These are phyloP conservation scores for Melastoma malabathricum DNA, from an alignment of 345 rosid genomes.

Conservation along the genomic window DNA sequence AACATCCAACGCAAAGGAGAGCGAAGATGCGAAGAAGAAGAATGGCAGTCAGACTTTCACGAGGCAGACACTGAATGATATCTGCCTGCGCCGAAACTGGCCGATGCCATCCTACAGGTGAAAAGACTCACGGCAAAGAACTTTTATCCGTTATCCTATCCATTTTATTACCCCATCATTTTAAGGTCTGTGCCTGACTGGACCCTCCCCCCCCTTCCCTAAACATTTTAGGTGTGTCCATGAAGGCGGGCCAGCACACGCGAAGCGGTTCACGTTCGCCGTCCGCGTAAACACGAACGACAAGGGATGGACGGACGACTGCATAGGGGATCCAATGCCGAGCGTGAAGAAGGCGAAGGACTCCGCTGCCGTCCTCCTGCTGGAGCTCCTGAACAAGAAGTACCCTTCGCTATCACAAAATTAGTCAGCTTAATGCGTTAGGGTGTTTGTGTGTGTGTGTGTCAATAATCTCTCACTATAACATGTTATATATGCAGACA, in stretches of 20 bases:
- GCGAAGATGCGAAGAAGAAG: constrained; percentile 50
- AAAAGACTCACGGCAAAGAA: constrained; percentile 6
- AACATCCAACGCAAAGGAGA: constrained; percentile 40
- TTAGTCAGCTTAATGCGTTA: too few relatives aligned
- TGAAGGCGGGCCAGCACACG: constrained; percentile 98
- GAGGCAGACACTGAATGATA: constrained; percentile 84
- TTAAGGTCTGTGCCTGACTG: too few relatives aligned
- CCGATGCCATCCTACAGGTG: constrained; percentile 91
- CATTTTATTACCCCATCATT: too few relatives aligned
- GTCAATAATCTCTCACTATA: too few relatives aligned
- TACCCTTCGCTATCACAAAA: constrained; percentile 19
- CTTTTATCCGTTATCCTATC: too few relatives aligned
- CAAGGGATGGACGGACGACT: constrained; percentile 87
- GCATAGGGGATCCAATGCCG: constrained; percentile 95
- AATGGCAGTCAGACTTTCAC: constrained; percentile 82
- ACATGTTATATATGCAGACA: too few relatives aligned
- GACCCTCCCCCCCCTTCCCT: too few relatives aligned
- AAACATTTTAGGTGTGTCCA: constrained; percentile 64
- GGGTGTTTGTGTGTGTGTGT: too few relatives aligned
- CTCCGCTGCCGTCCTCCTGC: constrained; percentile 77
- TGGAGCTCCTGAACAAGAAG: constrained; percentile 51
- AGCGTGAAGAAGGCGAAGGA: constrained; percentile 98
- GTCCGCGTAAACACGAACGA: constrained; percentile 76
- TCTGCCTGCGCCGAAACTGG: constrained; percentile 91
- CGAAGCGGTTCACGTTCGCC: constrained; percentile 77